Base-by-base conservation (phyloP, 805 yeast species). In the Yamadazyma ubonensis region DNA sequence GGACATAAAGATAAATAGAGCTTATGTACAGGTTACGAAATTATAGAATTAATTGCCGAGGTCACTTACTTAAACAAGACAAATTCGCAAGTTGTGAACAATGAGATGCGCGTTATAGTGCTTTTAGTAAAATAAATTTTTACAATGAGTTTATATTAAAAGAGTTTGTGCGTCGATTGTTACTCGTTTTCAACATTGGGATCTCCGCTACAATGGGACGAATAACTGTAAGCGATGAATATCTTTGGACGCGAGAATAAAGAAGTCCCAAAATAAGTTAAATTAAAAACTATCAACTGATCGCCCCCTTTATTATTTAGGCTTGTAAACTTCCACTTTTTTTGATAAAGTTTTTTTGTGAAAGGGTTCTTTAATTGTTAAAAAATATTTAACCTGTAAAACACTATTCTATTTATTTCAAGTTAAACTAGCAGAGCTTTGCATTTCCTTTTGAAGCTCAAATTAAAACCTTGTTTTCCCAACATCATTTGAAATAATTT, bases 1-100 rank as follows among this genome's bases (percentile, higher is more conserved):
- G 6, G 20, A 8, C 33, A 17, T 7, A 22, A 17, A 19, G 9
- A 41, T 58, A 14, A 15, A 11, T 16, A n/a, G 6, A 2, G 22
- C 21, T 15, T 18, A 18, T 19, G 18, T 30, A 7, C 14, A 18
- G 17, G 33, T n/a, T 11, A 18, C 19, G 20, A 8, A 9, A 6
- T 18, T 30, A 18, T n/a, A 30, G 33, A 18, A 17, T 30, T 20
- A 5, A 12, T 32, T 11, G 10, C 17, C 27, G 35, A 16, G 35
- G 27, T 27, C 17, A 8, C 15, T 27, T 27, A 16, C 30, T 16
- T 15, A 27, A 27, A 12, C 30, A 9, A 16, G 30, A 10, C 26
- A 23, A 23, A 5, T 23, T 23, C 26, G 9, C 26, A 23, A 12
- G 26, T 23, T n/a, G 26, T 10, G 12, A 10, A 23, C 26, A 23